A percentile compares a stretch with the other conserved stretches of the same genome.
Evolutionary conservation across 108 stramenopile genomes (phyloP).

Genomic region (Fragilaria crotonensis): DNA sequence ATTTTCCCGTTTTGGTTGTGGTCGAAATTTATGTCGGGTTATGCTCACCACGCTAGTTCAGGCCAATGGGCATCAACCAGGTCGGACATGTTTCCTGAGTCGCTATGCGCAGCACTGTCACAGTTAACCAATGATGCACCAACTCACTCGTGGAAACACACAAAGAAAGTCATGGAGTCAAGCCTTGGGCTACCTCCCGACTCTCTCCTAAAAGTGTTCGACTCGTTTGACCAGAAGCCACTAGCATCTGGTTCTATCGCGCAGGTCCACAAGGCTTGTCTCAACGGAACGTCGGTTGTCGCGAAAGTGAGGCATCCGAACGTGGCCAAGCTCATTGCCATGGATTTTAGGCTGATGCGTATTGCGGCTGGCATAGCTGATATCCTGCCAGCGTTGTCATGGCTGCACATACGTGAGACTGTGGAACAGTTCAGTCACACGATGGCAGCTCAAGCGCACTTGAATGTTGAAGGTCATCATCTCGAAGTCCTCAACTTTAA

Average conservation of each 20-base stretch:
- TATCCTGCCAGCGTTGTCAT: slow-evolving; percentile 30
- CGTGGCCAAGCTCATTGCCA: slow-evolving; percentile 57
- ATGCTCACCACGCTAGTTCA: background rate
- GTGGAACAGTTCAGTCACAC: slow-evolving; percentile 78
- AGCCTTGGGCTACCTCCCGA: slow-evolving; percentile 27
- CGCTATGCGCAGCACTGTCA: slow-evolving; percentile 46
- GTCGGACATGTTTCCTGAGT: slow-evolving; percentile 76
- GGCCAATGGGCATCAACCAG: slow-evolving; percentile 62
- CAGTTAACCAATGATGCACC: slow-evolving; percentile 63
- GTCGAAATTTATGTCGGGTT: background rate
- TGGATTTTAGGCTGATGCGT: slow-evolving; percentile 78
- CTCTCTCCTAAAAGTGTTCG: slow-evolving; percentile 41
- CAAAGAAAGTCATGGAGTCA: slow-evolving; percentile 32
- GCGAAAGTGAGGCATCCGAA: slow-evolving; percentile 77
- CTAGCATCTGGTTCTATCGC: slow-evolving; percentile 83
- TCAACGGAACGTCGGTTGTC: slow-evolving; percentile 35
- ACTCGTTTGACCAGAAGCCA: slow-evolving; percentile 51
- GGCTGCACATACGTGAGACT: slow-evolving; percentile 49
- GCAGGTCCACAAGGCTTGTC: slow-evolving; percentile 62
- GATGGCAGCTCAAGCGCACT: slow-evolving; percentile 70
- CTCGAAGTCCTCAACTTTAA: slow-evolving; percentile 63
- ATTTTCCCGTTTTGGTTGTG: slow-evolving; percentile 19
- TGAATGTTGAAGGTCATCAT: slow-evolving; percentile 71
- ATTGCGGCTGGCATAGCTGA: slow-evolving; percentile 40
- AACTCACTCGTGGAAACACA: slow-evolving; percentile 46